Evolutionary conservation across 331 rosid genomes (phyloP).

Genomic region (Prunus yedoensis): DNA sequence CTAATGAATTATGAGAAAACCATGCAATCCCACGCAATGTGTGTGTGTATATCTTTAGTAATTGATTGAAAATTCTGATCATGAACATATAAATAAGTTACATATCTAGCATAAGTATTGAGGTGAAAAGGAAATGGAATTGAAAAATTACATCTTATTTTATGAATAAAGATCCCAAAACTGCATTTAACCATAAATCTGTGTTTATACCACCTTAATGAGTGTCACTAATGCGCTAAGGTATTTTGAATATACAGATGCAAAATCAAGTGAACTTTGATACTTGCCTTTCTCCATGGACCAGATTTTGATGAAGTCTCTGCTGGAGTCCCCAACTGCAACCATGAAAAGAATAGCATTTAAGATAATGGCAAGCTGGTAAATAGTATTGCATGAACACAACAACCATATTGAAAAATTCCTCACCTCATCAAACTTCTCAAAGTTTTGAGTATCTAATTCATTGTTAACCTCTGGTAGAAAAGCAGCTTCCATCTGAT

Average conservation of each 20-base stretch:
- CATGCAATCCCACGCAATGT: background rate
- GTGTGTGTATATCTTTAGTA: background rate
- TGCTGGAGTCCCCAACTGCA: constrained; percentile 31
- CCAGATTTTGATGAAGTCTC: constrained; percentile 48
- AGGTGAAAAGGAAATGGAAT: no score
- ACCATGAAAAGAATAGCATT: background rate
- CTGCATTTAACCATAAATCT: no score
- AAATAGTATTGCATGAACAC: background rate
- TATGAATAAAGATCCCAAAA: no score
- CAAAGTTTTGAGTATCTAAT: constrained; percentile 83
- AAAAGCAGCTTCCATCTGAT: constrained; percentile 85
- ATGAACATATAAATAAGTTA: background rate
- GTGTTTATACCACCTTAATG: no score
- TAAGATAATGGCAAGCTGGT: background rate
- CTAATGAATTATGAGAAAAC: background rate
- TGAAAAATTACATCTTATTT: no score
- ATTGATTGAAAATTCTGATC: background rate
- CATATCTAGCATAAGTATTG: no score
- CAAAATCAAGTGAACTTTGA: background rate
- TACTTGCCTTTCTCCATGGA: constrained; percentile 61
- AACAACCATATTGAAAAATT: background rate
- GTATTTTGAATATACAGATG: background rate
- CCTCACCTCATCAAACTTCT: constrained; percentile 78
- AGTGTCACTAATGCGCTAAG: no score
- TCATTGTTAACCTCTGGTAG: constrained; percentile 79